Percentiles rank a stretch among this genome's conserved stretches.
Conservation (phyloP, 2,329 filamentous ascomycete genomes). For the Mycogone perniciosa region DNA sequence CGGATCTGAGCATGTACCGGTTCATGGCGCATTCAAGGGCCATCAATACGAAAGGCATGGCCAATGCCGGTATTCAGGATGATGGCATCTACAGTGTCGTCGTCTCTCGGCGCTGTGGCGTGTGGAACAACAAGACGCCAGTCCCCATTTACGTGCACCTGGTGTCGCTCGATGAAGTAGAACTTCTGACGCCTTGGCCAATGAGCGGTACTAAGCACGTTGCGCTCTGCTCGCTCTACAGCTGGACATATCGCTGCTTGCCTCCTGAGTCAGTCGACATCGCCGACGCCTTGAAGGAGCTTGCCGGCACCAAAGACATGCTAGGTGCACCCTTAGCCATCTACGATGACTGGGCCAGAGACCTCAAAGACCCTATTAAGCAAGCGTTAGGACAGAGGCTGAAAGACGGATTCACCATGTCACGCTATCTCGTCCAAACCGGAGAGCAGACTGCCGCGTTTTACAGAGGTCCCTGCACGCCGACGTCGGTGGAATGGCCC, state of each 20-base stretch:
- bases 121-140: not conserved
- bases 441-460: conserved; percentile 35
- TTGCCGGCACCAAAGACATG: no score
- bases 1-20: not conserved
- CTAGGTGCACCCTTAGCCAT: no score
- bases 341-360: no score
- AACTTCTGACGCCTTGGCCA: not conserved
- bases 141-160: conserved; percentile 1
- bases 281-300: no score
- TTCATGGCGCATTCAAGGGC: not conserved
- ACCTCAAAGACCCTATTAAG: no score
- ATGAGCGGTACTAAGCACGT: not conserved
- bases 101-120: not conserved
- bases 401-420: conserved; percentile 30
- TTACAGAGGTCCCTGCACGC: conserved; percentile 31
- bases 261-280: conserved; percentile 18
- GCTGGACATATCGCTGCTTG: conserved; percentile 33
- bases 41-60: not conserved
- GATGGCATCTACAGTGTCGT: conserved; percentile 3
- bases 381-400: not conserved
- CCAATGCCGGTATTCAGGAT: not conserved
- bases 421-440: conserved; percentile 26
- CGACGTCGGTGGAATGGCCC: conserved; percentile 15
- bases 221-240: conserved; percentile 29
- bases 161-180: not conserved